Evolutionary conservation across 305 asterid genomes (phyloP), one percentile per base, ranked within the genome.

Genomic region (Andrographis paniculata): DNA sequence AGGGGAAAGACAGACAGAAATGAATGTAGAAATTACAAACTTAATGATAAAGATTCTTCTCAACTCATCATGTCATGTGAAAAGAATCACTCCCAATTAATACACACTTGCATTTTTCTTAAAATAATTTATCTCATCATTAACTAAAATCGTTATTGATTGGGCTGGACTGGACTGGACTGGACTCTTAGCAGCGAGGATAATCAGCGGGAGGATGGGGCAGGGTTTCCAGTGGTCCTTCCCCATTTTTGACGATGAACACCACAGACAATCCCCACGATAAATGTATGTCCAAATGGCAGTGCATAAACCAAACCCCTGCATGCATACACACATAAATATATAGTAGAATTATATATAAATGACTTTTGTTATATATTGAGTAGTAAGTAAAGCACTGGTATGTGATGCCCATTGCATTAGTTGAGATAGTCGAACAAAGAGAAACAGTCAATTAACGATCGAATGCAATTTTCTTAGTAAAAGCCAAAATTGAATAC

Each of bases 271-370:
- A 64, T 12, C 85, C 91, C 91, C 91, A 80, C 2, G 82, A 58
- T 30, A 71, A 50, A 64, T 80, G 91, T 56, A 80, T 64, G 53
- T 80, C 89, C 76, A 64, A 35, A 53, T 64, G 70, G 49, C 70
- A 64, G 43, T 64, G 84, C 87, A 79, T 72, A 39, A 79, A 79
- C 89, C 89, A 76, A 41, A 69, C 72, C 68, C 91, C 91, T 35
- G 40, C 40, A 35, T 6, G 10, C 28, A 23, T 3, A 3, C 28
- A 23, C 28, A n/a, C n/a, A n/a, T n/a, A n/a, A n/a, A n/a, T n/a
- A n/a, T n/a, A n/a, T n/a, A n/a, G n/a, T n/a, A n/a, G n/a, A n/a
- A n/a, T n/a, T n/a, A n/a, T n/a, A n/a, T n/a, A n/a, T n/a, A n/a
- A n/a, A n/a, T n/a, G n/a, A n/a, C n/a, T n/a, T n/a, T n/a, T n/a